Evolutionary conservation across 2,329 filamentous ascomycete species (phyloP).

Genomic region (Colletotrichum costaricense): DNA sequence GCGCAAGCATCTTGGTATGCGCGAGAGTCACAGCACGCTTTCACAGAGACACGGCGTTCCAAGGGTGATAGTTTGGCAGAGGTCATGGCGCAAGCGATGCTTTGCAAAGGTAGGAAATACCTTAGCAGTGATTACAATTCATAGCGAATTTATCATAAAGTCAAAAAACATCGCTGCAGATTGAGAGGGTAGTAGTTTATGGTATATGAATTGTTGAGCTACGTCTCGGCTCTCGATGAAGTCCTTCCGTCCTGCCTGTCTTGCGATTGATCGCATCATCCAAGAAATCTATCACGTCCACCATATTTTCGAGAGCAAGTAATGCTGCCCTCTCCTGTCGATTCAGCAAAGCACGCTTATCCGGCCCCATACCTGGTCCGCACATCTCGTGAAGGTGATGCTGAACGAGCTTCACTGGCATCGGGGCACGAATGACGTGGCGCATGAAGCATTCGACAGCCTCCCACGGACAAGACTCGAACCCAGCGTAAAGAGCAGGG

Average conservation of each 20-base stretch:
- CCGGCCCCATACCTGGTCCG: slow-evolving; percentile 64
- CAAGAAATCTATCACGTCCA: slow-evolving; percentile 71
- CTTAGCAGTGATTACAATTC: slow-evolving; percentile 6
- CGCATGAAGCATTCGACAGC: slow-evolving; percentile 73
- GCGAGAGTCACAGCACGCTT: slow-evolving; percentile 1
- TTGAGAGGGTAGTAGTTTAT: not conserved
- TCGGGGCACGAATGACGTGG: slow-evolving; percentile 65
- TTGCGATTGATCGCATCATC: slow-evolving; percentile 59
- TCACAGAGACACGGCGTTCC: slow-evolving; percentile 21
- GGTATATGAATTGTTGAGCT: slow-evolving; percentile 9
- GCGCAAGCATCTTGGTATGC: not conserved
- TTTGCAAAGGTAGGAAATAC: slow-evolving; percentile 13
- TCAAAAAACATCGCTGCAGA: not conserved
- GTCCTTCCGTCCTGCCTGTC: slow-evolving; percentile 30
- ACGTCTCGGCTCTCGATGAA: slow-evolving; percentile 17
- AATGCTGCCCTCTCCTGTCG: slow-evolving; percentile 66
- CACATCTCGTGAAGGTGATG: slow-evolving; percentile 78
- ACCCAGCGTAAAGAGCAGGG: slow-evolving; percentile 72
- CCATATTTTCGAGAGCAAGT: slow-evolving; percentile 61
- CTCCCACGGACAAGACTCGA: slow-evolving; percentile 68
- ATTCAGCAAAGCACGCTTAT: slow-evolving; percentile 64
- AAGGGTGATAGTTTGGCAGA: not conserved
- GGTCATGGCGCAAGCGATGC: slow-evolving; percentile 21
- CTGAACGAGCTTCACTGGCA: slow-evolving; percentile 72
- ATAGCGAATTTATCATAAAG: slow-evolving; percentile 11